phyloP scores from a whole-genome alignment of 2,329 filamentous ascomycete species.

The Capronia americana region DNA sequence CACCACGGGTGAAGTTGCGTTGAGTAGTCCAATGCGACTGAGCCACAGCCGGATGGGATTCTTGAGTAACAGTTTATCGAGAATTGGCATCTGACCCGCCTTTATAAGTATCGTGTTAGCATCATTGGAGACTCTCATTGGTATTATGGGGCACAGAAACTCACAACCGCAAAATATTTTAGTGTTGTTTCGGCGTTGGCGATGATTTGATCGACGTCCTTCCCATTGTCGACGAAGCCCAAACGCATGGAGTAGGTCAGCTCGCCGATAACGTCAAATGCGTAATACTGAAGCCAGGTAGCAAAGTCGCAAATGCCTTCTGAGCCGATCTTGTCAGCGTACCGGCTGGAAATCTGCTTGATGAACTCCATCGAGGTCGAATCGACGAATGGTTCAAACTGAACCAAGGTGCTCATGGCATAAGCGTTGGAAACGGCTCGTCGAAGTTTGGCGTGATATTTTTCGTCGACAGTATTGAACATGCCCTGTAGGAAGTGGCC shows the following conservation, averaged over 20 bases:
- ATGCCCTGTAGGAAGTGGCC: neutral
- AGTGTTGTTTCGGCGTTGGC: neutral
- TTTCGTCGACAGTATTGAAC: slow-evolving; percentile 76
- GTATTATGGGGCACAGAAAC: slow-evolving; percentile 4
- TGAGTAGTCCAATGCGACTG: slow-evolving; percentile 6
- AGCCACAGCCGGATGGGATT: slow-evolving; percentile 13
- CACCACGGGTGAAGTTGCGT: slow-evolving; percentile 6
- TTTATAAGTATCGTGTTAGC: neutral
- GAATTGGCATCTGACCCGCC: slow-evolving; percentile 43
- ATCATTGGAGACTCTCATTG: no score
- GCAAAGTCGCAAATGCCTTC: slow-evolving; percentile 42
- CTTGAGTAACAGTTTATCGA: slow-evolving; percentile 37
- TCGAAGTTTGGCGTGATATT: slow-evolving; percentile 75
- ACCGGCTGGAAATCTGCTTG: slow-evolving; percentile 61
- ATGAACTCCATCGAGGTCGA: slow-evolving; percentile 75
- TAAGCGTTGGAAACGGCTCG: slow-evolving; percentile 77
- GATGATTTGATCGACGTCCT: slow-evolving; percentile 16
- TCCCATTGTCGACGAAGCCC: slow-evolving; percentile 19
- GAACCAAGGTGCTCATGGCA: slow-evolving; percentile 25
- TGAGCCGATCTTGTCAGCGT: slow-evolving; percentile 42
- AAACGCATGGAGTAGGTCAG: slow-evolving; percentile 21
- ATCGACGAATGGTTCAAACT: slow-evolving; percentile 73
- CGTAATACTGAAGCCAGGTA: slow-evolving; percentile 24
- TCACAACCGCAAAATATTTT: slow-evolving; percentile 27
- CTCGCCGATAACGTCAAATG: slow-evolving; percentile 24